phyloP scores from a whole-genome alignment of 495 filamentous ascomycete genomes.

The Entonaema liquescens region DNA sequence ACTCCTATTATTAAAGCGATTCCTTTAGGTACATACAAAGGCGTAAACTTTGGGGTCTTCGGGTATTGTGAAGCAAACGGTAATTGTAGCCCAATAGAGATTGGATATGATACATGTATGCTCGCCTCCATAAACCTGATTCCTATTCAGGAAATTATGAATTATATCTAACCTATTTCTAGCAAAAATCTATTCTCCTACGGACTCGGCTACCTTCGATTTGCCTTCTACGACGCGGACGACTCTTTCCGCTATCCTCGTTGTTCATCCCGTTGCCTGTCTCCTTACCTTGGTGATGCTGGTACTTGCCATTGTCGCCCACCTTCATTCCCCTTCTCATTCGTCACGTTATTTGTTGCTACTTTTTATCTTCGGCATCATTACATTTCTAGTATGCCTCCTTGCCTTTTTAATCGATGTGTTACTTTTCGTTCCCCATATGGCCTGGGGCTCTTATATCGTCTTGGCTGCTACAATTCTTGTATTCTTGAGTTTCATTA shows the following conservation, averaged over 20 bases:
- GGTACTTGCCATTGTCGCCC: slow-evolving; percentile 78
- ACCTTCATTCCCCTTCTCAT: slow-evolving; percentile 91
- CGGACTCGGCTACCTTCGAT: slow-evolving; percentile 67
- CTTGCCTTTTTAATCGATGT: slow-evolving; percentile 94
- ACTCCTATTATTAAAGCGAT: slow-evolving; percentile 89
- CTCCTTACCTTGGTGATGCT: slow-evolving; percentile 86
- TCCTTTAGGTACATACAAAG: slow-evolving; percentile 77
- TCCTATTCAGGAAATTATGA: slow-evolving; percentile 7
- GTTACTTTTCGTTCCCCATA: slow-evolving; percentile 92
- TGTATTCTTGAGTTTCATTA: slow-evolving; percentile 80
- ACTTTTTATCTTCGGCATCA: slow-evolving; percentile 83
- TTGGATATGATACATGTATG: slow-evolving; percentile 89
- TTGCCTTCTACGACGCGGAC: slow-evolving; percentile 77
- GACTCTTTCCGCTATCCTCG: slow-evolving; percentile 88
- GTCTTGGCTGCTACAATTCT: slow-evolving; percentile 91
- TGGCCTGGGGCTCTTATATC: slow-evolving; percentile 94
- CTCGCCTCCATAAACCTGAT: not conserved
- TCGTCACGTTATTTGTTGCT: slow-evolving; percentile 87
- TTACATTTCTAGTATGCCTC: slow-evolving; percentile 84
- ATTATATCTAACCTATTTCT: slow-evolving; percentile 48
- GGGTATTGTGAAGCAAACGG: slow-evolving; percentile 73
- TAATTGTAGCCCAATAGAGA: slow-evolving; percentile 72
- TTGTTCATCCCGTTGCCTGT: slow-evolving; percentile 92
- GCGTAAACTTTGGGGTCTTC: slow-evolving; percentile 90
- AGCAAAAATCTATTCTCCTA: slow-evolving; percentile 48